Evolutionary conservation across 495 filamentous ascomycete species (phyloP).

Genomic region (Lindgomyces ingoldianus): DNA sequence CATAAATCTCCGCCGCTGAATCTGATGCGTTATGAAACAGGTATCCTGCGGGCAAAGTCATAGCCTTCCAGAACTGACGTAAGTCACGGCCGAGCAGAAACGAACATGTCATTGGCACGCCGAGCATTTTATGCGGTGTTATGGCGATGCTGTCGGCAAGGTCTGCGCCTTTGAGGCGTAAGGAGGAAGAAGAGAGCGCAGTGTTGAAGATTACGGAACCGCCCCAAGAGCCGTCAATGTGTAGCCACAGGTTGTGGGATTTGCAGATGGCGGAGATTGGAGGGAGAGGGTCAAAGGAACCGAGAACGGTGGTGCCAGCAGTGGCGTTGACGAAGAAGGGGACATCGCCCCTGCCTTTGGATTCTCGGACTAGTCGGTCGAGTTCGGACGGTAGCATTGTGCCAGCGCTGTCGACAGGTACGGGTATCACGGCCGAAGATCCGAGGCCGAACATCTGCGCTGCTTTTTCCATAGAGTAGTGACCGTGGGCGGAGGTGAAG

Average conservation of each 20-base stretch:
- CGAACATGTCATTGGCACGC: conserved; percentile 84
- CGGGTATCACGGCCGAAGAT: conserved; percentile 66
- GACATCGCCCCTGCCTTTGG: conserved; percentile 64
- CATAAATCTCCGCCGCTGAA: conserved; percentile 64
- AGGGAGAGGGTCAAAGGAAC: conserved; percentile 81
- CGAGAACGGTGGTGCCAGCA: conserved; percentile 89
- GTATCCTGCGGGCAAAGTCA: conserved; percentile 84
- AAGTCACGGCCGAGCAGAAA: conserved; percentile 81
- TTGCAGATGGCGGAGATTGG: conserved; percentile 71
- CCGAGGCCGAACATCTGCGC: conserved; percentile 85
- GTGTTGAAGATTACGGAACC: conserved; percentile 82
- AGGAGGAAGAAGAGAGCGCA: conserved; percentile 53
- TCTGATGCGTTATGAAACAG: conserved; percentile 67
- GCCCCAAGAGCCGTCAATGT: conserved; percentile 90
- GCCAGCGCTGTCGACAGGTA: conserved; percentile 71
- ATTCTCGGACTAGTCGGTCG: conserved; percentile 58
- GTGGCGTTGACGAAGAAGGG: conserved; percentile 96
- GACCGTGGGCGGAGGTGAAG: conserved; percentile 87
- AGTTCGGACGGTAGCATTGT: conserved; percentile 70
- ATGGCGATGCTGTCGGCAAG: conserved; percentile 78
- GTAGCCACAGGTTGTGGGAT: conserved; percentile 77
- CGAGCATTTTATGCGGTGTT: conserved; percentile 97
- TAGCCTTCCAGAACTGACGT: conserved; percentile 72
- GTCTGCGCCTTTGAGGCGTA: conserved; percentile 63
- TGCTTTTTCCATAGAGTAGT: conserved; percentile 94